A percentile compares a stretch with the other conserved stretches of the same genome.
These are phyloP conservation scores for Neopestalotiopsis sp. DNA, from an alignment of 2,329 filamentous ascomycete species.

Conservation along the genomic window DNA sequence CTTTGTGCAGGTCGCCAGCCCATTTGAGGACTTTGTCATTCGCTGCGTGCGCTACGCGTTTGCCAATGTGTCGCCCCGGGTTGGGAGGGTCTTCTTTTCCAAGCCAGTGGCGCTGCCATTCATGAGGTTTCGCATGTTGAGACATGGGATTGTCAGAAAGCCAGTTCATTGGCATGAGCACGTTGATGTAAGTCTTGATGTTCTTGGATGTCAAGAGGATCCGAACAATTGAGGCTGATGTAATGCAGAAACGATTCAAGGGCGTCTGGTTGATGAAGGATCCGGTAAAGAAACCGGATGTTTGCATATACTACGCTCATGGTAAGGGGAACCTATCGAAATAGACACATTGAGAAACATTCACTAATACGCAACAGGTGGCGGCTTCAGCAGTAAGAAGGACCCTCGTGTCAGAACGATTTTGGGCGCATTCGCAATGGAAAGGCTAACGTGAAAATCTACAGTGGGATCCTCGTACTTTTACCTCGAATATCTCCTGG, in stretches of 20 bases:
- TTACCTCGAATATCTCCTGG: conserved; percentile 82
- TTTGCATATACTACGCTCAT: conserved; percentile 84
- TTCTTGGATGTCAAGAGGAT: background rate
- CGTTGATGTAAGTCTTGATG: conserved; percentile 33
- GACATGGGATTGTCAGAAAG: conserved; percentile 68
- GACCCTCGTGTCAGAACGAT: background rate
- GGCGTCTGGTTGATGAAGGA: conserved; percentile 75
- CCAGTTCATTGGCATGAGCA: conserved; percentile 68
- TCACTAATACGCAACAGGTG: conserved; percentile 53
- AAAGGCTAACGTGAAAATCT: background rate
- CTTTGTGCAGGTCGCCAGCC: conserved; percentile 72
- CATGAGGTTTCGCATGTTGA: conserved; percentile 74
- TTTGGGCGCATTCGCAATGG: background rate
- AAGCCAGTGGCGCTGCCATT: conserved; percentile 76
- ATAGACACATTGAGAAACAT: background rate
- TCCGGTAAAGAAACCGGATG: conserved; percentile 65
- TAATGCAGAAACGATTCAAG: conserved; percentile 50
- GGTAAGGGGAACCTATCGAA: conserved; percentile 51
- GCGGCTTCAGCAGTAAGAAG: conserved; percentile 68
- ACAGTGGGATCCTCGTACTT: conserved; percentile 79
- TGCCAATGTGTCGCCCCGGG: conserved; percentile 67
- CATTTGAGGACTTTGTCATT: conserved; percentile 79
- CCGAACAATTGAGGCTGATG: background rate
- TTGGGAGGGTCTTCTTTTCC: conserved; percentile 79
- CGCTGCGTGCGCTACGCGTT: conserved; percentile 82